A percentile compares a stretch with the other conserved stretches of the same genome.
Evolutionary conservation across 495 filamentous ascomycete species (phyloP).

Genomic region (Darksidea phi): DNA sequence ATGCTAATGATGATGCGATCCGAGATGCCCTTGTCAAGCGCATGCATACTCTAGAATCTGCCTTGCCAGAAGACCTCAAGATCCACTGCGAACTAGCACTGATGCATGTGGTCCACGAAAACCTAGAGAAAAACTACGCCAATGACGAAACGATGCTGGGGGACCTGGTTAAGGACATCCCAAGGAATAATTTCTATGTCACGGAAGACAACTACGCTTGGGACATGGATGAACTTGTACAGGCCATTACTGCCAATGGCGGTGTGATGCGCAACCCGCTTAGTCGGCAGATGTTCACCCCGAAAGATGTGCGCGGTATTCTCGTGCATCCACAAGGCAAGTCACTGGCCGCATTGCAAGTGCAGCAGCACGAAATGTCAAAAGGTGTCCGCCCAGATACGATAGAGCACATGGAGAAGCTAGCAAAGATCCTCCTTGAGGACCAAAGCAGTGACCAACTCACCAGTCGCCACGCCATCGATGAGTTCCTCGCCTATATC

Average conservation of each 20-base stretch:
- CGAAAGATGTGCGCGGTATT: constrained; percentile 36
- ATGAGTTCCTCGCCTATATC: constrained; percentile 43
- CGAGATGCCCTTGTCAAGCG: constrained; percentile 35
- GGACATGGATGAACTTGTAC: constrained; percentile 37
- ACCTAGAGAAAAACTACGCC: constrained; percentile 37
- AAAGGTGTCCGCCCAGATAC: constrained; percentile 43
- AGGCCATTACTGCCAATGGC: constrained; percentile 30
- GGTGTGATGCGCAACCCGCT: constrained; percentile 39
- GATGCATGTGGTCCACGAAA: constrained; percentile 41
- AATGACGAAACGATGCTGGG: constrained; percentile 42
- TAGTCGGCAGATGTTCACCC: constrained; percentile 36
- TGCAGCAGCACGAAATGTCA: constrained; percentile 42
- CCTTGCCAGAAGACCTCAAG: constrained; percentile 31
- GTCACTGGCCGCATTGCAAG: constrained; percentile 33
- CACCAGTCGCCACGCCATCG: constrained; percentile 39
- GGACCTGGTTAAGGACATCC: constrained; percentile 37
- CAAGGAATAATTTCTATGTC: constrained; percentile 35
- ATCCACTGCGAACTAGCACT: constrained; percentile 30
- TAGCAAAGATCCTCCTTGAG: constrained; percentile 39
- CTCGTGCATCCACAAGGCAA: constrained; percentile 28
- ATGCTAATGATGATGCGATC: constrained; percentile 19
- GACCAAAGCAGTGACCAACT: constrained; percentile 40
- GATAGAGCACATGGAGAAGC: constrained; percentile 41
- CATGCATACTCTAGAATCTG: constrained; percentile 25
- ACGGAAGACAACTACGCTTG: constrained; percentile 37